A percentile compares a stretch with the other conserved stretches of the same genome.
These are phyloP conservation scores for Kurtzmaniella fragi DNA, from an alignment of 805 yeast species.

Conservation along the genomic window DNA sequence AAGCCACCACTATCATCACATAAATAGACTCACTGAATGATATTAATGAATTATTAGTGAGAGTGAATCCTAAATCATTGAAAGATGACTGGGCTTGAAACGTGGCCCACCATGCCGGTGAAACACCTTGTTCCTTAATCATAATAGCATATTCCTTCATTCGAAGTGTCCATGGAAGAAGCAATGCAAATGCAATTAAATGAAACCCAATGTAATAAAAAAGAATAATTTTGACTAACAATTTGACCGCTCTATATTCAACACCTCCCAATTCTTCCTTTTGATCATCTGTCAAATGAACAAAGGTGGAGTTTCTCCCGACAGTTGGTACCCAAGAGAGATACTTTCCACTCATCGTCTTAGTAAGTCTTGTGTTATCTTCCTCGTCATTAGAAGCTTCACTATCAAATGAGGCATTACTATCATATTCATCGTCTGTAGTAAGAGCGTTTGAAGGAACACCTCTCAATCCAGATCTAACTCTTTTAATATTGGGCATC, in stretches of 20 bases:
- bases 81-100: constrained; percentile 78
- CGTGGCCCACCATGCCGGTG: constrained; percentile 91
- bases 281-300: constrained; percentile 73
- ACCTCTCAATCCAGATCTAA: not conserved
- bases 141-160: constrained; percentile 36
- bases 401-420: not conserved
- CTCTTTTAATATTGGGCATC: not conserved
- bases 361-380: constrained; percentile 11
- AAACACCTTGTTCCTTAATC: constrained; percentile 52
- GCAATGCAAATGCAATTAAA: constrained; percentile 44
- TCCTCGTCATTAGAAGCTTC: constrained; percentile 11
- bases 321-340: constrained; percentile 88
- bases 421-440: not conserved
- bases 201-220: constrained; percentile 76
- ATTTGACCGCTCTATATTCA: constrained; percentile 84
- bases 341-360: constrained; percentile 53
- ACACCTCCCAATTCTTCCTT: constrained; percentile 96
- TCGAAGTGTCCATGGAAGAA: constrained; percentile 58
- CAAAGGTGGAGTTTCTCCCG: constrained; percentile 90
- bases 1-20: constrained; percentile 55
- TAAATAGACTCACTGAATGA: constrained; percentile 62
- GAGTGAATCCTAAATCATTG: constrained; percentile 79
- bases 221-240: constrained; percentile 61
- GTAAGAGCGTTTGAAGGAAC: not conserved
- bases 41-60: constrained; percentile 76